Base-by-base conservation (phyloP, 345 rosid genomes). In the Lepidium didymum region DNA sequence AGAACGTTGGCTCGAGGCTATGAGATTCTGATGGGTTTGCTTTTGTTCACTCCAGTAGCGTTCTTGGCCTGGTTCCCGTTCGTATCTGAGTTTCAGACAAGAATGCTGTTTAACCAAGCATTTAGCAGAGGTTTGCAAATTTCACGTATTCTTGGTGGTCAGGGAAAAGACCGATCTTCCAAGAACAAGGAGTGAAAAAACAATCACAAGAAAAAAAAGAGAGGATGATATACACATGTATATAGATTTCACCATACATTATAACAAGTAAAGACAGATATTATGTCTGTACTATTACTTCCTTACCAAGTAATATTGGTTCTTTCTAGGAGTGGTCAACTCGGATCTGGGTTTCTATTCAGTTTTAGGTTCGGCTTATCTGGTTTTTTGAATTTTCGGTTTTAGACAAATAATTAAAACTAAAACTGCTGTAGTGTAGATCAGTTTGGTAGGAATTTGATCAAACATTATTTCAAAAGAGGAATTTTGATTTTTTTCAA, bases 31-130 rank as follows among this genome's bases (percentile, higher is more conserved):
- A 85, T 86, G 87, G 97, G 97, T 14, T 73, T 88, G 78, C 81
- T 88, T 42, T 51, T 91, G 61, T 88, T 91, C 78, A 86, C 91
- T 9, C 97, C 94, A 0, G 90, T 89, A 43, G 97, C 96, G 4
- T 80, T 88, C 82, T 76, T 91, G 63, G 92, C 96, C 11, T 91
- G 97, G 97, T 89, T 91, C 75, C 97, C 97, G 3, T 85, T 87
- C 47, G 90, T 91, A 49, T 88, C 96, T 0, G 96, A 89, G 72
- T 91, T 91, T 79, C 96, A 91, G 72, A 87, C 93, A 25, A 83
- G 97, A 50, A 85, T 91, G 91, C 83, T 91, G 19, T 91, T 91
- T 79, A 91, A 91, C 86, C 96, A 91, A 81, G 96, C 97, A 18
- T 89, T 91, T 72, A 89, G 97, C 63, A 86, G 96, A 81, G 97